Conservation (phyloP, 1,284 basidiomycete species). For the Taiwanofungus camphoratus region DNA sequence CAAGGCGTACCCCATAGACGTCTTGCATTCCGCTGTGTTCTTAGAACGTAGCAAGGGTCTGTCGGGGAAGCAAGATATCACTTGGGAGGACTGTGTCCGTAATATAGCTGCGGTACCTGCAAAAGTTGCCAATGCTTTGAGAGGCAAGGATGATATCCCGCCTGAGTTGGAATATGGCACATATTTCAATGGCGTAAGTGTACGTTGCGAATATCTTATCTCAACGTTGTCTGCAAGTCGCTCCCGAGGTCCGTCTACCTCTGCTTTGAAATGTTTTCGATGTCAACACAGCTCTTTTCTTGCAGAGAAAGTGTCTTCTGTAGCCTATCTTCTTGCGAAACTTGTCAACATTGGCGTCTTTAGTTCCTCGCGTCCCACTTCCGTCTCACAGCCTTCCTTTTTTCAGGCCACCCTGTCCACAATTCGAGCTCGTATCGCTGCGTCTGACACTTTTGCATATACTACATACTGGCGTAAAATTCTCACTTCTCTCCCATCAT, state of each 20-base stretch:
- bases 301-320: slow-evolving; percentile 27
- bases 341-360: slow-evolving; percentile 63
- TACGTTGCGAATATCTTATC: slow-evolving; percentile 50
- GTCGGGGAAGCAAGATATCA: slow-evolving; percentile 28
- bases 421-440: slow-evolving; percentile 39
- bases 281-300: slow-evolving; percentile 5
- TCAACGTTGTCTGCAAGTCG: slow-evolving; percentile 23
- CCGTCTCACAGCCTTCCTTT: slow-evolving; percentile 60
- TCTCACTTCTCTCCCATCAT: slow-evolving; percentile 45
- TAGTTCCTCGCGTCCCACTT: slow-evolving; percentile 38
- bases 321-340: slow-evolving; percentile 57
- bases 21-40: slow-evolving; percentile 51
- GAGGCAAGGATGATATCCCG: slow-evolving; percentile 35
- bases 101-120: slow-evolving; percentile 53
- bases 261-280: background rate
- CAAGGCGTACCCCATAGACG: slow-evolving; percentile 61
- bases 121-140: slow-evolving; percentile 62
- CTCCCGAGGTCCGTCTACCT: slow-evolving; percentile 25
- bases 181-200: slow-evolving; percentile 49
- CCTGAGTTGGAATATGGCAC: slow-evolving; percentile 41
- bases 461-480: slow-evolving; percentile 45
- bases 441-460: slow-evolving; percentile 29
- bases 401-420: slow-evolving; percentile 43
- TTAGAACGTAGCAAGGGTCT: slow-evolving; percentile 12
- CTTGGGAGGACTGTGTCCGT: slow-evolving; percentile 71